Conservation (phyloP, 805 yeast species). For the Dipodascus geniculatus region DNA sequence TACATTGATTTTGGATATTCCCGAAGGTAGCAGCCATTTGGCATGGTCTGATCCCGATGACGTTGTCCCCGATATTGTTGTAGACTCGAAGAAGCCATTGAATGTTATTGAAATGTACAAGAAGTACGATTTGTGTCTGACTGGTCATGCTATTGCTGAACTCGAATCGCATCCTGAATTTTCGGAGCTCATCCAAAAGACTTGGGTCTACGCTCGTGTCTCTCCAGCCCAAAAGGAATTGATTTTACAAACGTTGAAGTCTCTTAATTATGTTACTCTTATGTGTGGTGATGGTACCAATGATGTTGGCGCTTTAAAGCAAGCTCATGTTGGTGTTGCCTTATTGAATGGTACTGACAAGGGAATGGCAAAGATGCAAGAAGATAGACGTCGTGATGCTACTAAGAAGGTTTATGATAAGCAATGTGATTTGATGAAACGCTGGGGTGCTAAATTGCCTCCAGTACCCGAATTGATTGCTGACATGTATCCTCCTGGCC, state of each 20-base stretch:
- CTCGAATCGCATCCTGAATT: slow-evolving; percentile 60
- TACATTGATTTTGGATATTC: slow-evolving; percentile 75
- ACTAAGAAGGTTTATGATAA: slow-evolving; percentile 63
- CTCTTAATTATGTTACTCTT: slow-evolving; percentile 80
- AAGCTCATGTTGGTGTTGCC: slow-evolving; percentile 98
- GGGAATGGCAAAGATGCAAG: slow-evolving; percentile 79
- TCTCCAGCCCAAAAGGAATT: slow-evolving; percentile 95
- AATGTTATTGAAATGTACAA: slow-evolving; percentile 41
- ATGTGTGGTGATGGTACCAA: slow-evolving; percentile 99
- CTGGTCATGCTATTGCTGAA: slow-evolving; percentile 77
- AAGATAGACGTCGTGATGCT: slow-evolving; percentile 57
- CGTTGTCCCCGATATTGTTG: slow-evolving; percentile 41
- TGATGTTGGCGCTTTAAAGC: slow-evolving; percentile 97
- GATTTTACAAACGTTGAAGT: slow-evolving; percentile 70
- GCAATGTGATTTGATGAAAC: slow-evolving; percentile 64
- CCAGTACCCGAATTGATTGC: slow-evolving; percentile 79
- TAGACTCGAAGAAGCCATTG: slow-evolving; percentile 46
- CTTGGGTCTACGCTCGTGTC: slow-evolving; percentile 97
- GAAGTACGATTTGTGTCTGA: slow-evolving; percentile 75
- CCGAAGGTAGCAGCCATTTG: slow-evolving; percentile 55
- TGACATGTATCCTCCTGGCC: slow-evolving; percentile 94
- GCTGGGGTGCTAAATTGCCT: slow-evolving; percentile 62
- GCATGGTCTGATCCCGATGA: slow-evolving; percentile 83
- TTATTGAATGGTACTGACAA: slow-evolving; percentile 93
- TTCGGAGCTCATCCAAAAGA: slow-evolving; percentile 62